Evolutionary conservation across 345 rosid genomes (phyloP).

Genomic region (Acer negundo): DNA sequence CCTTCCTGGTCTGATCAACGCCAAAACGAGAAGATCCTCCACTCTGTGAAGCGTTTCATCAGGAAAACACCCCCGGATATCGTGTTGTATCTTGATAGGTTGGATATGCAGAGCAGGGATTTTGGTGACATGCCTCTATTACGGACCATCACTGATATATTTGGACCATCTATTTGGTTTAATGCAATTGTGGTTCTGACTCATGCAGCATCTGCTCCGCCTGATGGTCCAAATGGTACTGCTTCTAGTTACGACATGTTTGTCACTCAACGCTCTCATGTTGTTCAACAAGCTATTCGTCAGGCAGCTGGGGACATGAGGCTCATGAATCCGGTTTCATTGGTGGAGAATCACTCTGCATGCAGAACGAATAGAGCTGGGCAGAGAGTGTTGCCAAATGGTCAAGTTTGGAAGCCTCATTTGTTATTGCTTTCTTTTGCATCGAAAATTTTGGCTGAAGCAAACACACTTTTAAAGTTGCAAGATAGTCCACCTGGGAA

Average conservation of each 20-base stretch:
- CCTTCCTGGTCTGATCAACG: conserved; percentile 93
- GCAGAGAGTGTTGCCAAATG: conserved; percentile 97
- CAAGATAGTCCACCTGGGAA: conserved; percentile 89
- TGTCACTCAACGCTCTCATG: conserved; percentile 95
- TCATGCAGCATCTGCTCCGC: conserved; percentile 99
- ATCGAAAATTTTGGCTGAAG: conserved; percentile 93
- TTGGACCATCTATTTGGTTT: conserved; percentile 97
- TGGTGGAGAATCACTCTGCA: conserved; percentile 98
- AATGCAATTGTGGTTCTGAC: conserved; percentile 98
- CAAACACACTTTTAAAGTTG: conserved; percentile 78
- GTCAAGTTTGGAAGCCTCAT: conserved; percentile 99
- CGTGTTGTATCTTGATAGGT: conserved; percentile 93
- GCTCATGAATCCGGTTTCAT: conserved; percentile 95
- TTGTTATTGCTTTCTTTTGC: conserved; percentile 95
- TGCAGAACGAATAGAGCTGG: conserved; percentile 98
- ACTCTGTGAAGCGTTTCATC: conserved; percentile 76
- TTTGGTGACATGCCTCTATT: conserved; percentile 92
- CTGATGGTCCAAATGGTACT: conserved; percentile 96
- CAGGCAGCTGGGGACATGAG: conserved; percentile 99
- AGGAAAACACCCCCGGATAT: conserved; percentile 95
- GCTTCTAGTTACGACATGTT: conserved; percentile 96
- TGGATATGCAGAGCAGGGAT: conserved; percentile 97
- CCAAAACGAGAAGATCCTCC: conserved; percentile 89
- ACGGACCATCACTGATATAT: conserved; percentile 87
- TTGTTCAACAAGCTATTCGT: conserved; percentile 95